Conservation (phyloP, 768 basidiomycete species). For the Leccinellum albellum region DNA sequence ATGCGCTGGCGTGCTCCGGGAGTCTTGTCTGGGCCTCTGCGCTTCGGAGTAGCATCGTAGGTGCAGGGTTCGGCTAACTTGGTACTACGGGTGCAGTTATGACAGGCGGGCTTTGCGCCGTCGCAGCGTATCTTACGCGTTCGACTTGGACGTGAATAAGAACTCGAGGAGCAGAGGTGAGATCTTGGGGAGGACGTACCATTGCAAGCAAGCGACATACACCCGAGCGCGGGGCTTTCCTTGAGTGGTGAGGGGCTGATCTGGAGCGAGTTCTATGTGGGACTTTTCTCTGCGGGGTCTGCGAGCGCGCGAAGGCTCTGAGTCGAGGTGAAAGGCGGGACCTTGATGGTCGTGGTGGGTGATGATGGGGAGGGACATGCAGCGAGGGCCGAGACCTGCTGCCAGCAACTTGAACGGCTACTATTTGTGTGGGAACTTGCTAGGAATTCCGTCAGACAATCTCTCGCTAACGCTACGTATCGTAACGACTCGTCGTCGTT, state of each 20-base stretch:
- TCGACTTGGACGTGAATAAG: conserved; percentile 44
- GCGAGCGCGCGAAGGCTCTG: conserved; percentile 6
- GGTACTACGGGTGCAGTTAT: conserved; percentile 62
- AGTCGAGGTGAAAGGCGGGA: background rate
- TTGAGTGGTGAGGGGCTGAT: conserved; percentile 78
- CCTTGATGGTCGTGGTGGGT: background rate
- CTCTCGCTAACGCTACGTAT: too few species aligned
- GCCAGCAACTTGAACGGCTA: too few species aligned
- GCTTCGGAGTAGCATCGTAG: conserved; percentile 71
- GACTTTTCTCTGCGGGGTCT: conserved; percentile 54
- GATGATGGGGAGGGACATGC: conserved; percentile 21
- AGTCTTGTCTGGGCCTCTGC: conserved; percentile 74
- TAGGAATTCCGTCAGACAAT: too few species aligned
- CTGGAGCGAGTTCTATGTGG: conserved; percentile 64
- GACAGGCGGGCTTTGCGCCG: conserved; percentile 72
- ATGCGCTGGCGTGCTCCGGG: conserved; percentile 76
- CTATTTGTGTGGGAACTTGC: too few species aligned
- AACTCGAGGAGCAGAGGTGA: background rate
- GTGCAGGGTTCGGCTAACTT: conserved; percentile 47
- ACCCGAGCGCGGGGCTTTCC: conserved; percentile 74
- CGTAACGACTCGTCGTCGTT: too few species aligned
- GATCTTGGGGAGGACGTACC: conserved; percentile 42
- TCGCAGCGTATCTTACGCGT: conserved; percentile 80
- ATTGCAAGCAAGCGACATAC: conserved; percentile 76
- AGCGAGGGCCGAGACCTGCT: too few species aligned